Evolutionary conservation across 345 rosid genomes (phyloP), one percentile per base, ranked within the genome.

Genomic region (Murraya koenigii): DNA sequence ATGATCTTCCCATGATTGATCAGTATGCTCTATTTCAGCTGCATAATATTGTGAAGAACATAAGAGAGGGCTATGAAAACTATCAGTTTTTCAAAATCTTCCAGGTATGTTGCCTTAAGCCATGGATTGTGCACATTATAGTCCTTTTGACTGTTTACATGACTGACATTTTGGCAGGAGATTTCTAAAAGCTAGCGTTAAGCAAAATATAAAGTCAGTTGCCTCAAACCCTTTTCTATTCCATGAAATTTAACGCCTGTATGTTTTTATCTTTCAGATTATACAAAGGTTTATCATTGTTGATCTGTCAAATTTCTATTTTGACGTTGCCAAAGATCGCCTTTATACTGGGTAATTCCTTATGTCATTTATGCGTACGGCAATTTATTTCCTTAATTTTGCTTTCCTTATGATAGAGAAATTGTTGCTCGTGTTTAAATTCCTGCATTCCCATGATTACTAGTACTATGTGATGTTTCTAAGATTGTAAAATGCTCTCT

Each of bases 311-410:
- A 95, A 92, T 86, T 95, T 95, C 88, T 95, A 95, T 80, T 95
- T 95, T 47, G 98, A 95, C 80, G 88, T 93, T 75, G 97, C 98
- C 69, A 95, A 93, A 87, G 98, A 95, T 88, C 92, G 98, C 74
- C 96, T 95, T 35, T 93, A 95, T 82, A 95, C 93, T 36, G 98
- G 98, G 98, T 95, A 93, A 89, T 77, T 66, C 41, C 83, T 60
- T 52, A 68, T 72, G 55, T n/a, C 60, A 56, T 61, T 77, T 69
- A 41, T 60, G 52, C 33, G 39, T 65, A 47, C 36, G 28, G 71
- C 52, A 17, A 47, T 72, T 44, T 9, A 59, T 49, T 58, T 44
- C 33, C 55, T 52, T 56, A 1, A 59, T 13, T 13, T 47, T 26
- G 20, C 23, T 62, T 72, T 30, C 44, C 8, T 72, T 72, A 14